Base-by-base conservation (phyloP, 2,329 filamentous ascomycete species). In the Xylariaceae sp. region DNA sequence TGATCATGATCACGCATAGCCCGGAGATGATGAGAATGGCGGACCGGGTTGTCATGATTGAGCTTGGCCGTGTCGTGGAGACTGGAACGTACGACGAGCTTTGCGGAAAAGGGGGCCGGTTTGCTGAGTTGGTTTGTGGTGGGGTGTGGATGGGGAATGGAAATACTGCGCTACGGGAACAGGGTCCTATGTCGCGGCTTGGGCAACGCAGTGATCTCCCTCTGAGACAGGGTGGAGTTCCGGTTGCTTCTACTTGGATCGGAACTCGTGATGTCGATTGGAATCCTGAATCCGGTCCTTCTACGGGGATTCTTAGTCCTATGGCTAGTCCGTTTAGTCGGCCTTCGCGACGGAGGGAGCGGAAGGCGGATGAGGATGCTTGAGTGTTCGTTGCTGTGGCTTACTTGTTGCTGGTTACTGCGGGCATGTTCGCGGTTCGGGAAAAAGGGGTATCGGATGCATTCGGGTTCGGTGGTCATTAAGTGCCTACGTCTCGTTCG, bases 1-100 rank as follows among this genome's bases (percentile, higher is more conserved):
- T 95, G 0, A 76, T 96, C 15, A 79, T 95, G 21, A 86, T 95
- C 37, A 96, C 91, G 46, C 92, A 96, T 71, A 82, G 80, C 53
- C 77, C 75, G 57, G 86, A 92, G 65, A 95, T 96, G 89, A 96
- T 97, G 88, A 78, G 79, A 53, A 80, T 89, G 54, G 88, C 87
- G 0, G 85, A 90, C 66, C 77, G 81, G 42, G 75, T 96, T 7
- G 75, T 92, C 0, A 82, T 96, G 57, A 62, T 95, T 26, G 80
- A 88, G n/a, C 80, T 84, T 0, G 78, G 80, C 2, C 74, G 80
- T 1, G 81, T 89, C 6, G 86, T 83, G 2, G 81, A 92, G 66
- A 71, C 78, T 51, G 92, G 92, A 0, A 64, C 69, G 0, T 96
- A 86, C 69, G 71, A 78, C 1, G 81, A 83, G 54, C 68, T 96